Evolutionary conservation across 2,329 filamentous ascomycete species (phyloP).

Genomic region (Sporothrix pseudoabietina): DNA sequence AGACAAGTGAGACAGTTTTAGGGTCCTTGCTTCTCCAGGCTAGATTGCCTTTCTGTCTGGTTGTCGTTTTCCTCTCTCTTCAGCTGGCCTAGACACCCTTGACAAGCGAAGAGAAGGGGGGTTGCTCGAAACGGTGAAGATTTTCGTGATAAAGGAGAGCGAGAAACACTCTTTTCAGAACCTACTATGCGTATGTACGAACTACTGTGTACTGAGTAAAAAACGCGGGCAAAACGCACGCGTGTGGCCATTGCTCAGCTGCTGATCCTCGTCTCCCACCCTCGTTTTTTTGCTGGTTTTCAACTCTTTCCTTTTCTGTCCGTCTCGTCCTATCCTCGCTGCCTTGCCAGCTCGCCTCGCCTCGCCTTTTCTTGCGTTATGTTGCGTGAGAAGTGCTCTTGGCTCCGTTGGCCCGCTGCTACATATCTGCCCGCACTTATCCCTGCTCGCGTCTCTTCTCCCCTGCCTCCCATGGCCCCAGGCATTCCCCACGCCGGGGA

Average conservation of each 20-base stretch:
- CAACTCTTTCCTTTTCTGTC: background rate
- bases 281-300: background rate
- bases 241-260: background rate
- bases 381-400: background rate
- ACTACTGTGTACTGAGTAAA: background rate
- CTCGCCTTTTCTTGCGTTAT: too few species aligned
- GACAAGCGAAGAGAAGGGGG: background rate
- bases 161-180: background rate
- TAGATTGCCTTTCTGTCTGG: background rate
- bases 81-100: constrained; percentile 17
- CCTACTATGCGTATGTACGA: too few species aligned
- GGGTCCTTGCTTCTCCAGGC: background rate
- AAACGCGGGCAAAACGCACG: background rate
- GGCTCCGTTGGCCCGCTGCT: background rate
- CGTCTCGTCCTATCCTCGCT: too few species aligned
- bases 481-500: constrained; percentile 10
- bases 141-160: constrained; percentile 4
- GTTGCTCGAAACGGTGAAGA: background rate
- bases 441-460: background rate
- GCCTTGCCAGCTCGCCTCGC: too few species aligned
- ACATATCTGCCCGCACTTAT: background rate
- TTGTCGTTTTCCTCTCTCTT: constrained; percentile 8
- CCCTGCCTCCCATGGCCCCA: background rate
- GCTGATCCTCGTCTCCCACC: background rate
- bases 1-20: background rate